Evolutionary conservation across 2,329 filamentous ascomycete genomes (phyloP).

Genomic region (Colletotrichum sp.): DNA sequence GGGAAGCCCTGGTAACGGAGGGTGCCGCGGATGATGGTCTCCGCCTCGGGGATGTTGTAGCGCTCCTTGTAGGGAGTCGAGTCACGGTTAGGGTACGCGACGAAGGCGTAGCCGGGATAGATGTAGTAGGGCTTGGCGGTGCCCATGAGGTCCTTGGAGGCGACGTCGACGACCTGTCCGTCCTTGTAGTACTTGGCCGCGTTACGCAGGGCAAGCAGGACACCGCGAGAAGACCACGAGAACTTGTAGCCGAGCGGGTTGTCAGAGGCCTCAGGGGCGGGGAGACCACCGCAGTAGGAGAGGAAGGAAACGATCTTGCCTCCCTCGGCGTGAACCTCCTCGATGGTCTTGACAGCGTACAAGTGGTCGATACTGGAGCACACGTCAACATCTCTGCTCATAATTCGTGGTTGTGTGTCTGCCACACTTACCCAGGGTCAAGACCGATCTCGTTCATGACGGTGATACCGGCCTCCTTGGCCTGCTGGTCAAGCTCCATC

Average conservation of each 20-base stretch:
- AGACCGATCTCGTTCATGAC: constrained; percentile 97
- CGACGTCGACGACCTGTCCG: constrained; percentile 73
- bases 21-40: constrained; percentile 77
- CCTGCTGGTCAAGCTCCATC: constrained; percentile 82
- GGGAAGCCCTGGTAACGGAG: constrained; percentile 90
- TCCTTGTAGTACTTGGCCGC: constrained; percentile 83
- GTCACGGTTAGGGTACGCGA: constrained; percentile 93
- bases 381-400: neutral
- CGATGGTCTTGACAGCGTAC: constrained; percentile 87
- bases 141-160: constrained; percentile 76
- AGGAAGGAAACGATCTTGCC: constrained; percentile 86
- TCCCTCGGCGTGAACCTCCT: constrained; percentile 83
- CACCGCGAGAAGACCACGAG: constrained; percentile 80
- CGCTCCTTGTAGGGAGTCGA: constrained; percentile 86
- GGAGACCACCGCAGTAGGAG: constrained; percentile 84
- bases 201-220: constrained; percentile 86
- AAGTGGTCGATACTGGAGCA: constrained; percentile 67
- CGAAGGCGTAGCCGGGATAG: constrained; percentile 87
- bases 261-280: constrained; percentile 74
- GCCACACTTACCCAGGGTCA: constrained; percentile 27
- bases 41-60: constrained; percentile 89
- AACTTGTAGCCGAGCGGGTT: constrained; percentile 97
- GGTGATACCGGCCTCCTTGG: constrained; percentile 90
- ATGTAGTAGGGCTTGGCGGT: constrained; percentile 89
- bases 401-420: neutral